Evolutionary conservation across 108 stramenopile genomes (phyloP).

Genomic region (Fragilaria crotonensis): DNA sequence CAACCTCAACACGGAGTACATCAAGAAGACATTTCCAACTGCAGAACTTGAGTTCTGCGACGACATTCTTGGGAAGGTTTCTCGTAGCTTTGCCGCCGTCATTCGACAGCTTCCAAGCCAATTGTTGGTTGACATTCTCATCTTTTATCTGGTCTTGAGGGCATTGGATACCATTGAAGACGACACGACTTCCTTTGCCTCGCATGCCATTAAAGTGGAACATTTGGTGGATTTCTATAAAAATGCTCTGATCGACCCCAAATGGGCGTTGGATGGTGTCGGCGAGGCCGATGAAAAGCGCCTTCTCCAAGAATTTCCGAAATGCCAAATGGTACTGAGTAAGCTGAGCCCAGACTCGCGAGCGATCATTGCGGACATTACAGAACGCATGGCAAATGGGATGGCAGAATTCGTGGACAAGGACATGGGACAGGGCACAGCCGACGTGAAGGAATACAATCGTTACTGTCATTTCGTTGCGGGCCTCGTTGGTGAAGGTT

Average conservation of each 20-base stretch:
- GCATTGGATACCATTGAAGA: conserved; percentile 99
- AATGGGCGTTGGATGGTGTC: conserved; percentile 85
- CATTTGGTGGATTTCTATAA: conserved; percentile 78
- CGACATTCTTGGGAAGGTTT: conserved; percentile 93
- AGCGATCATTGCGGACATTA: conserved; percentile 90
- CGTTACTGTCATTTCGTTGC: conserved; percentile 98
- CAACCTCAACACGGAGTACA: conserved; percentile 60
- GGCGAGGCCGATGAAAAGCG: conserved; percentile 91
- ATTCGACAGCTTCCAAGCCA: conserved; percentile 88
- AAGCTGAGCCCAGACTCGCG: conserved; percentile 47
- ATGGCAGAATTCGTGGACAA: conserved; percentile 98
- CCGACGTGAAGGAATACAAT: conserved; percentile 84
- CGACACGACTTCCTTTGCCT: conserved; percentile 89
- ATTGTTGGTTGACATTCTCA: conserved; percentile 85
- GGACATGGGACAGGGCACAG: conserved; percentile 96
- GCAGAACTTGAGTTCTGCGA: conserved; percentile 89
- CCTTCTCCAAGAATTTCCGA: conserved; percentile 88
- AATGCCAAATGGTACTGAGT: conserved; percentile 80
- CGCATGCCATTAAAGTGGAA: conserved; percentile 76
- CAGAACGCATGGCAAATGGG: conserved; percentile 93
- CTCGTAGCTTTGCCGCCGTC: conserved; percentile 95
- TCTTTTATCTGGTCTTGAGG: conserved; percentile 96
- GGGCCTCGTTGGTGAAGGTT: conserved; percentile 96
- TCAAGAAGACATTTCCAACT: conserved; percentile 42
- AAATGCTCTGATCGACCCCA: conserved; percentile 79